phyloP scores from a whole-genome alignment of 345 rosid genomes.

The Viola odorata region DNA sequence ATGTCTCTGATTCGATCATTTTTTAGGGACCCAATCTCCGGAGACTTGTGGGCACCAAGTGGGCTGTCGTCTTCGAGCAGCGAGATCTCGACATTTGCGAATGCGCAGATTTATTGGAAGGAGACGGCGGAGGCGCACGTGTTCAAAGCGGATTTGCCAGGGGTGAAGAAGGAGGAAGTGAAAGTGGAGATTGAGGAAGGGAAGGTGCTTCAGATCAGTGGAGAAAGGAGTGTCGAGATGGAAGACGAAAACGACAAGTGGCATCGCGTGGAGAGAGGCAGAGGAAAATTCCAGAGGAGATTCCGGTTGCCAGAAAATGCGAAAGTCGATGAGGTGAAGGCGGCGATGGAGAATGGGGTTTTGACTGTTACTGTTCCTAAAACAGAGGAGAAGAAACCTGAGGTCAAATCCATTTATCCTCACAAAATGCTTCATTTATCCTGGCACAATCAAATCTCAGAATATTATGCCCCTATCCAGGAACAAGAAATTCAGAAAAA shows the following conservation, averaged over 20 bases:
- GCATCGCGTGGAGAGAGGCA: background rate
- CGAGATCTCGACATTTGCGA: background rate
- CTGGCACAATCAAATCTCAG: conserved; percentile 74
- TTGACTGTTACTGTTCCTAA: background rate
- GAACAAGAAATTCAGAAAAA: background rate
- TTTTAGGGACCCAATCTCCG: background rate
- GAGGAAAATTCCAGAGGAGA: conserved; percentile 7
- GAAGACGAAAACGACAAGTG: conserved; percentile 10
- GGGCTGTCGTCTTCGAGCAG: background rate
- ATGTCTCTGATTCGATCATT: conserved; percentile 11
- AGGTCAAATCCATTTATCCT: conserved; percentile 29
- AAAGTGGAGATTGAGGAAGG: too few species aligned
- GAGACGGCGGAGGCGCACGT: conserved; percentile 1
- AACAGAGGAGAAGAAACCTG: conserved; percentile 1
- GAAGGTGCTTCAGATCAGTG: background rate
- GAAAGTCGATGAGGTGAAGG: conserved; percentile 1
- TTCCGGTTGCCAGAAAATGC: conserved; percentile 15
- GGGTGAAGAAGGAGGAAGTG: background rate
- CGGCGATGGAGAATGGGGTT: conserved; percentile 8
- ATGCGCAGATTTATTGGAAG: conserved; percentile 1
- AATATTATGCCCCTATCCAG: conserved; percentile 65
- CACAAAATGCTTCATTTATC: conserved; percentile 73
- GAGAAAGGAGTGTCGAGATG: conserved; percentile 1
- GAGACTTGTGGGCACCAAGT: background rate
- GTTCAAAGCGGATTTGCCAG: conserved; percentile 5